phyloP scores from a whole-genome alignment of 2,329 filamentous ascomycete species.

The Aspergillus ochraceus region DNA sequence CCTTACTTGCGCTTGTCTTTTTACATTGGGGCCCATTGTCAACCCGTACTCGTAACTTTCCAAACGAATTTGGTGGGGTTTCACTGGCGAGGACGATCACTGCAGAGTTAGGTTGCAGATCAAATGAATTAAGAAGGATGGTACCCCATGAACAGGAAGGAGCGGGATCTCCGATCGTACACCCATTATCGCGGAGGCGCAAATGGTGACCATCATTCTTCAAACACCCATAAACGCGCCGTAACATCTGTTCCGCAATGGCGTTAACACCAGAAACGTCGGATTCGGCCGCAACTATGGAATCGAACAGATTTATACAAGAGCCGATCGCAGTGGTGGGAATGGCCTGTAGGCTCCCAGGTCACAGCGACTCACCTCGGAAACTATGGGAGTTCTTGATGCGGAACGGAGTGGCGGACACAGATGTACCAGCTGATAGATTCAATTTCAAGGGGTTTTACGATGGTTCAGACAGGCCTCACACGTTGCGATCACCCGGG shows the following conservation, averaged over 20 bases:
- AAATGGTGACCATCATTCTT: neutral
- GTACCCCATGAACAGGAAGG: neutral
- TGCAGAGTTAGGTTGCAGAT: neutral
- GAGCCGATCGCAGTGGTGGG: conserved; percentile 11
- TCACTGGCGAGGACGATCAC: neutral
- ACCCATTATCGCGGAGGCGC: neutral
- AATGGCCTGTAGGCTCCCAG: conserved; percentile 10
- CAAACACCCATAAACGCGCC: neutral
- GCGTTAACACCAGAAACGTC: conserved; percentile 7
- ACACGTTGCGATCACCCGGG: conserved; percentile 6
- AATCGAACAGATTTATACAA: conserved; percentile 3
- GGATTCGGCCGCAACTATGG: neutral
- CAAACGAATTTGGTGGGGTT: neutral
- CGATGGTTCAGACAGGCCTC: conserved; percentile 8
- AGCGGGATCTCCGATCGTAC: neutral
- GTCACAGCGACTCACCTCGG: conserved; percentile 5
- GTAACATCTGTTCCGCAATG: neutral
- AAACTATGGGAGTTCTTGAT: conserved; percentile 11
- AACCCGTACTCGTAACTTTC: neutral
- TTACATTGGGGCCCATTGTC: neutral
- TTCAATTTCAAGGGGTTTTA: conserved; percentile 6
- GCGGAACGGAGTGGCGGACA: conserved; percentile 5
- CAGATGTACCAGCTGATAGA: neutral
- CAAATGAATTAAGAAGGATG: neutral
- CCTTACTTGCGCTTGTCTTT: no score